Percentiles rank a stretch among this genome's conserved stretches.
Conservation (phyloP, 345 rosid genomes). For the Aegle marmelos region DNA sequence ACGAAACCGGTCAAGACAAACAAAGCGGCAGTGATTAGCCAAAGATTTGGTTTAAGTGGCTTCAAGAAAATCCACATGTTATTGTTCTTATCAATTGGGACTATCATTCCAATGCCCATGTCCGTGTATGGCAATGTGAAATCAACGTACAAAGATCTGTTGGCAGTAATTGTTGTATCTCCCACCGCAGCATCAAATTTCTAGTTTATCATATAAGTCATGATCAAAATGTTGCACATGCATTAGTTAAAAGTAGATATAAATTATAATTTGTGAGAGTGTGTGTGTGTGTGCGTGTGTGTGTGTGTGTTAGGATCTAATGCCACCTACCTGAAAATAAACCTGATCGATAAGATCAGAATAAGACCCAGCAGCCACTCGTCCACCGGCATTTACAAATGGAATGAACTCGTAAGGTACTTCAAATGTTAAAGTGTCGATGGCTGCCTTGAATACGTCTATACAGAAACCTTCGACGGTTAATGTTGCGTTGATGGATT, state of each 20-base stretch:
- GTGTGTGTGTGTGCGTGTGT: too few species aligned
- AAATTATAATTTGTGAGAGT: neutral
- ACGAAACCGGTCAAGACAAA: constrained; percentile 27
- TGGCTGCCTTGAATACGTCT: constrained; percentile 36
- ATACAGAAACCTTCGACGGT: constrained; percentile 28
- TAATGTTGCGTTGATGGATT: constrained; percentile 1
- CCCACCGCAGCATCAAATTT: neutral
- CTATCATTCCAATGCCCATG: constrained; percentile 20
- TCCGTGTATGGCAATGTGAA: constrained; percentile 43
- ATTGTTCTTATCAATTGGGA: constrained; percentile 4
- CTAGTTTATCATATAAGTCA: neutral
- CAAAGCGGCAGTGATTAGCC: constrained; percentile 11
- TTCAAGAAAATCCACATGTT: constrained; percentile 22
- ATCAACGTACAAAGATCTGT: constrained; percentile 37
- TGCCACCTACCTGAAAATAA: constrained; percentile 27
- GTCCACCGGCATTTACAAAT: neutral
- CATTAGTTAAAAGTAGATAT: too few species aligned
- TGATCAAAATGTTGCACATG: neutral
- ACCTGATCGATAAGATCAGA: constrained; percentile 30
- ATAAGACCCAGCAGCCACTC: constrained; percentile 15
- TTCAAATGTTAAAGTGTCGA: constrained; percentile 18
- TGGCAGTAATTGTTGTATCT: neutral
- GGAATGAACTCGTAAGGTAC: constrained; percentile 29
- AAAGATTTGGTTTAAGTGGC: constrained; percentile 22
- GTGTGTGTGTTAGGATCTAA: too few species aligned